Percentiles rank a stretch among this genome's conserved stretches.
phyloP scores from a whole-genome alignment of 2,329 filamentous ascomycete genomes.

The Stylonectria norvegica region DNA sequence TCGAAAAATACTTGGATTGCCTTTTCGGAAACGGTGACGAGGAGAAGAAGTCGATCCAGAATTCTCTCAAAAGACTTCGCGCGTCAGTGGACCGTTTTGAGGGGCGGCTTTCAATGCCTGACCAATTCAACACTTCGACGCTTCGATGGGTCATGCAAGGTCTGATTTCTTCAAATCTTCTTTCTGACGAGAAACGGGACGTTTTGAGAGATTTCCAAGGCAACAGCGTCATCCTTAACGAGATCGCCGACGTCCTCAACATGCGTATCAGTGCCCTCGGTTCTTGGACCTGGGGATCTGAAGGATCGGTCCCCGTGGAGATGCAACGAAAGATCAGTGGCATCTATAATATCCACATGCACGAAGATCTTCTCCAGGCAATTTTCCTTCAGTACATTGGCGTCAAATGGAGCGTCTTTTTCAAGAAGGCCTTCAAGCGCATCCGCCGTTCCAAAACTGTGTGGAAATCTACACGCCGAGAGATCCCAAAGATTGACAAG shows the following conservation, averaged over 20 bases:
- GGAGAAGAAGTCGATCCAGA: constrained; percentile 21
- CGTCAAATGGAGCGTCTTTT: constrained; percentile 43
- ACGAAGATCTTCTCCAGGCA: constrained; percentile 50
- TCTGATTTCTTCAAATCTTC: constrained; percentile 42
- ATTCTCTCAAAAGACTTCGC: constrained; percentile 27
- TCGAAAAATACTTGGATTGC: constrained; percentile 38
- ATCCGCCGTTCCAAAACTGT: constrained; percentile 32
- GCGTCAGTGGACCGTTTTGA: constrained; percentile 32
- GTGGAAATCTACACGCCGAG: constrained; percentile 33
- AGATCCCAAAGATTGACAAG: constrained; percentile 31
- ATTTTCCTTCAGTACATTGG: constrained; percentile 51
- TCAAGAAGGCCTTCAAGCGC: constrained; percentile 36
- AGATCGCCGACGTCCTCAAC: constrained; percentile 52
- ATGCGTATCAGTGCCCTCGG: constrained; percentile 45
- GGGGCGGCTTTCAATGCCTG: constrained; percentile 22
- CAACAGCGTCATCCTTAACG: constrained; percentile 41
- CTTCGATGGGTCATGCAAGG: constrained; percentile 41
- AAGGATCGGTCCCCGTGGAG: constrained; percentile 37
- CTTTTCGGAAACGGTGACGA: constrained; percentile 37
- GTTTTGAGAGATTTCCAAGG: constrained; percentile 42
- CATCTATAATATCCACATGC: constrained; percentile 48
- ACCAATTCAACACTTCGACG: constrained; percentile 34
- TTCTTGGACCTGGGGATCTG: constrained; percentile 44
- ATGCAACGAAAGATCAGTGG: constrained; percentile 48
- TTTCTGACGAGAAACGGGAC: constrained; percentile 41